Conservation (phyloP, 345 rosid genomes). For the Eucalyptus sp. region DNA sequence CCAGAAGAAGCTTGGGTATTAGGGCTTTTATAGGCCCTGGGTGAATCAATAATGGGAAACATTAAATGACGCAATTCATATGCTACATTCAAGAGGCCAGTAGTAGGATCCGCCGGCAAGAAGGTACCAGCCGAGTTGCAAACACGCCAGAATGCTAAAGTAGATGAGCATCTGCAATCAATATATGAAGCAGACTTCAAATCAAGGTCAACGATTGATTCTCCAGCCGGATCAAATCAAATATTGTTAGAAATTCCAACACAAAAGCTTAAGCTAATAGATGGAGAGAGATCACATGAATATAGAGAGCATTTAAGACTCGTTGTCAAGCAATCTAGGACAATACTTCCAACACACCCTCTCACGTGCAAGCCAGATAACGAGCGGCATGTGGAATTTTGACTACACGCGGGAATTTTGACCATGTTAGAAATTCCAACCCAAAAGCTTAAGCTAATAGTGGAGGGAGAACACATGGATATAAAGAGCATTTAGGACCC, state of each 20-base stretch:
- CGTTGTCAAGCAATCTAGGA: background rate
- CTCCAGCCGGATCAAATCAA: background rate
- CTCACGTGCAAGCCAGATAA: background rate
- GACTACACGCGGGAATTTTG: background rate
- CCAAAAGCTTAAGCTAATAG: background rate
- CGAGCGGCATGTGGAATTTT: background rate
- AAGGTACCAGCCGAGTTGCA: slow-evolving; percentile 75
- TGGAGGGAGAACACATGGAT: background rate
- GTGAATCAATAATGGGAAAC: slow-evolving; percentile 38
- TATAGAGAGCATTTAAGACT: background rate
- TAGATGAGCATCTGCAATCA: slow-evolving; percentile 48
- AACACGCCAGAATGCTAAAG: slow-evolving; percentile 89
- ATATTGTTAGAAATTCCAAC: background rate
- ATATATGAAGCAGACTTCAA: background rate
- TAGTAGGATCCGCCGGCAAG: slow-evolving; percentile 69
- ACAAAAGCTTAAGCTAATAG: background rate
- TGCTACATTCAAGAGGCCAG: slow-evolving; percentile 41
- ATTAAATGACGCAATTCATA: slow-evolving; percentile 67
- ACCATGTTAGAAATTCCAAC: background rate
- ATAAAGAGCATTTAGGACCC: background rate
- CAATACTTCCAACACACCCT: too few species aligned
- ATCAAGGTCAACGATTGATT: background rate
- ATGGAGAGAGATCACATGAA: background rate
- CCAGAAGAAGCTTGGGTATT: slow-evolving; percentile 21
- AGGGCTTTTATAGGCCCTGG: slow-evolving; percentile 17